Conservation (phyloP, 306 rosid genomes). For the Ochetophila trinervis region DNA sequence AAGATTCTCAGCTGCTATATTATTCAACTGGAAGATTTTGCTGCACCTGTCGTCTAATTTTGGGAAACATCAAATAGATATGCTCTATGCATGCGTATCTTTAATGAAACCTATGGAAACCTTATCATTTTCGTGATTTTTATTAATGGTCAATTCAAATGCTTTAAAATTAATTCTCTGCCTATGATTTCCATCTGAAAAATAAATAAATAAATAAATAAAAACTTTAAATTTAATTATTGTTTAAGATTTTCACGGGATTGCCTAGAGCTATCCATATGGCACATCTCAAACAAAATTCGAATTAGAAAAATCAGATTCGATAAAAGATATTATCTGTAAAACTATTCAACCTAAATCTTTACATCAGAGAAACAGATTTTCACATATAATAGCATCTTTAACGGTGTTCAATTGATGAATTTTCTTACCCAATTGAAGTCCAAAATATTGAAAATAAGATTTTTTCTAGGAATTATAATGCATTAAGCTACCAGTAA, state of each 20-base stretch:
- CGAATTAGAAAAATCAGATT: neutral
- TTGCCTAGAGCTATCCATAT: neutral
- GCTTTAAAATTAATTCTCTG: neutral
- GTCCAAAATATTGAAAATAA: too few relatives aligned
- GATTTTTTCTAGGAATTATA: too few relatives aligned
- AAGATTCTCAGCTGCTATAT: constrained; percentile 14
- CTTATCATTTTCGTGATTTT: neutral
- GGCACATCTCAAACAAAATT: neutral
- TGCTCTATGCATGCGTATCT: constrained; percentile 15
- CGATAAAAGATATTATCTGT: neutral
- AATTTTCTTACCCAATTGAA: too few relatives aligned
- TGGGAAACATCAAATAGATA: constrained; percentile 21
- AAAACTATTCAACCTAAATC: neutral
- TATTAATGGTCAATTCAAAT: neutral
- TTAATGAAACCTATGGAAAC: constrained; percentile 17
- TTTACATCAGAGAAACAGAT: neutral
- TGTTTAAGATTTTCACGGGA: neutral
- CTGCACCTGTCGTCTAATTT: constrained; percentile 1
- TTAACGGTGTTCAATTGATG: neutral
- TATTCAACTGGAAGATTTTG: constrained; percentile 28
- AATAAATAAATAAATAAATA: too few relatives aligned
- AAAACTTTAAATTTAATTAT: too few relatives aligned
- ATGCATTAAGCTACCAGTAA: too few relatives aligned
- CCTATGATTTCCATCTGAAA: neutral
- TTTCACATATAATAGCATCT: neutral